phyloP scores from a whole-genome alignment of 2,329 filamentous ascomycete genomes.

The Cordyceps pruinosa region DNA sequence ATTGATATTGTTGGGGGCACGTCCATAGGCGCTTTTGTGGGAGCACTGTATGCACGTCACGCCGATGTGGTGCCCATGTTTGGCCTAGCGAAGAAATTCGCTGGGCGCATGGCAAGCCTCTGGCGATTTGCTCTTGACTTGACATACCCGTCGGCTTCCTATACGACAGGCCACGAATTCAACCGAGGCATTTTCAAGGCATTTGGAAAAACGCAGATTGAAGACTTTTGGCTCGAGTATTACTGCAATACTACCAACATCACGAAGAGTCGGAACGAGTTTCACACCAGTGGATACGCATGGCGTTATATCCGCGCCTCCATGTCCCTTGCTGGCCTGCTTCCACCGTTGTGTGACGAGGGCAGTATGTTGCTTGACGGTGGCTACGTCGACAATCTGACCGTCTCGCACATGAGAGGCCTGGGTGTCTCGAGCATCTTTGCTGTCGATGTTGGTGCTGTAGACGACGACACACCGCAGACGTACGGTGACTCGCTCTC shows the following conservation, averaged over 20 bases:
- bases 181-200: constrained; percentile 98
- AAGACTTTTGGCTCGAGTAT: constrained; percentile 98
- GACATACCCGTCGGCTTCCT: constrained; percentile 92
- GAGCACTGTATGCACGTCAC: constrained; percentile 89
- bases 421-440: constrained; percentile 92
- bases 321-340: constrained; percentile 88
- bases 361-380: constrained; percentile 95
- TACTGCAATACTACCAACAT: constrained; percentile 99
- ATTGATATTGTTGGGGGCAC: constrained; percentile 94
- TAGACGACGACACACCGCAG: constrained; percentile 90
- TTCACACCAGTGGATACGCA: constrained; percentile 92
- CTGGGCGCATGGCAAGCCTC: constrained; percentile 96
- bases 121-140: constrained; percentile 97
- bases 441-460: constrained; percentile 84
- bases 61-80: constrained; percentile 97
- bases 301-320: constrained; percentile 96
- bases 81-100: constrained; percentile 92
- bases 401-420: constrained; percentile 93
- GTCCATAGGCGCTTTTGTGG: constrained; percentile 93
- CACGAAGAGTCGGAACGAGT: constrained; percentile 83
- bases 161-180: constrained; percentile 97
- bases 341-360: constrained; percentile 93
- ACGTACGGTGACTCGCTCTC: constrained; percentile 89
- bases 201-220: constrained; percentile 92
- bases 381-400: constrained; percentile 95